A percentile compares a stretch with the other conserved stretches of the same genome.
Conservation (phyloP, 75 land plant species). For the Cunninghamia lanceolata region DNA sequence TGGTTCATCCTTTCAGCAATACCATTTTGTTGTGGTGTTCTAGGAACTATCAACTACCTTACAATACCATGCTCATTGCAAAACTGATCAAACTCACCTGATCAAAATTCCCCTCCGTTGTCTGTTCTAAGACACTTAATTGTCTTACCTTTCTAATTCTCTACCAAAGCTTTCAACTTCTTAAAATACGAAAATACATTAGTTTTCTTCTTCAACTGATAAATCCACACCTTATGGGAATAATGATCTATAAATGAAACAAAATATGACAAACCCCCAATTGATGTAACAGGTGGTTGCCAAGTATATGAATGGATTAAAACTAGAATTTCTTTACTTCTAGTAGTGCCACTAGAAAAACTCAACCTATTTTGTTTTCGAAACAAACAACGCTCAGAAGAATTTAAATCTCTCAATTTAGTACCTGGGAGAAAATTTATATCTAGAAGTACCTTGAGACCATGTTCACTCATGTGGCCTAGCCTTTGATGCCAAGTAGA, state of each 20-base stretch:
- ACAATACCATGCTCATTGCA: no score
- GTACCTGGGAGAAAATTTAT: background rate
- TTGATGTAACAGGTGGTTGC: conserved; percentile 17
- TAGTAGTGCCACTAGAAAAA: no score
- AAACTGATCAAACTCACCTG: no score
- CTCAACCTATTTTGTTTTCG: no score
- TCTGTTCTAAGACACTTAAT: no score
- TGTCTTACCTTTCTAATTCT: no score
- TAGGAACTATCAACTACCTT: conserved; percentile 8
- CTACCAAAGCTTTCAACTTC: background rate
- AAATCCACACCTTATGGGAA: no score
- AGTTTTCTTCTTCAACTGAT: conserved; percentile 32
- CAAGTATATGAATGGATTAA: conserved; percentile 26
- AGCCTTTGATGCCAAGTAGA: background rate
- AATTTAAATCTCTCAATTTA: background rate
- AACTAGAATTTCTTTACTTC: no score
- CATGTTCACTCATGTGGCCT: background rate
- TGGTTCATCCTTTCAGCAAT: conserved; percentile 28
- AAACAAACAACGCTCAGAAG: conserved; percentile 27
- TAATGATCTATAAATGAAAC: no score
- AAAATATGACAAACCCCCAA: no score
- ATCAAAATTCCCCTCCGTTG: no score
- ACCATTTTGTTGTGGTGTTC: conserved; percentile 42
- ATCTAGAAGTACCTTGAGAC: background rate
- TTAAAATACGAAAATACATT: conserved; percentile 16